Evolutionary conservation across 768 basidiomycete species (phyloP).

Genomic region (Macrocybe gigantea): DNA sequence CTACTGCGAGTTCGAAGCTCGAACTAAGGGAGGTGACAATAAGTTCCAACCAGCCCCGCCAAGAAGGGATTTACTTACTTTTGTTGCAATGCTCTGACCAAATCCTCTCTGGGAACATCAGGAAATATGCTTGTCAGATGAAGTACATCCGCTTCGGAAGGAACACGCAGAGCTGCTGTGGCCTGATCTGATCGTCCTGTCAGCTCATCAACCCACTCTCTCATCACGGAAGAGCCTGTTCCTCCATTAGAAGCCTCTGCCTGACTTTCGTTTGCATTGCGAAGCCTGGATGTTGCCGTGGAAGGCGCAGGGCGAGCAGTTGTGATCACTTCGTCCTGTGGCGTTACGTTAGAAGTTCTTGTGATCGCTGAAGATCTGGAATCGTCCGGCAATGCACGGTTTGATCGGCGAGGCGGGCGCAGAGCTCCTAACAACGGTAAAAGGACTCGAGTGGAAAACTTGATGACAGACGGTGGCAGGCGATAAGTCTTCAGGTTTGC

Average conservation of each 20-base stretch:
- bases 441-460: constrained; percentile 51
- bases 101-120: constrained; percentile 61
- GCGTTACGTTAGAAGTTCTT: constrained; percentile 15
- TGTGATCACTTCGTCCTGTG: constrained; percentile 58
- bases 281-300: constrained; percentile 13
- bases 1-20: constrained; percentile 67
- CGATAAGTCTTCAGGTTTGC: constrained; percentile 78
- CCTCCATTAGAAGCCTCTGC: constrained; percentile 16
- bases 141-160: constrained; percentile 69
- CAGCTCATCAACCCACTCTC: constrained; percentile 77
- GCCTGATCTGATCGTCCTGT: constrained; percentile 57
- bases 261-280: constrained; percentile 12
- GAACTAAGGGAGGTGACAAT: no score
- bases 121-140: constrained; percentile 83
- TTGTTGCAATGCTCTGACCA: constrained; percentile 74
- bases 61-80: constrained; percentile 46
- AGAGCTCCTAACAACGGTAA: constrained; percentile 64
- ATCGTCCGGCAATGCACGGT: constrained; percentile 69
- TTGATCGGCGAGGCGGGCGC: constrained; percentile 57
- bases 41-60: neutral
- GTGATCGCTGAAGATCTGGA: constrained; percentile 14
- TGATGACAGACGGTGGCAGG: constrained; percentile 52
- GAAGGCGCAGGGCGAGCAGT: constrained; percentile 42
- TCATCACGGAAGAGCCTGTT: constrained; percentile 47
- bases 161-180: constrained; percentile 57